Conservation (phyloP, 805 yeast species). For the Saccharomycopsis lassenensis region DNA sequence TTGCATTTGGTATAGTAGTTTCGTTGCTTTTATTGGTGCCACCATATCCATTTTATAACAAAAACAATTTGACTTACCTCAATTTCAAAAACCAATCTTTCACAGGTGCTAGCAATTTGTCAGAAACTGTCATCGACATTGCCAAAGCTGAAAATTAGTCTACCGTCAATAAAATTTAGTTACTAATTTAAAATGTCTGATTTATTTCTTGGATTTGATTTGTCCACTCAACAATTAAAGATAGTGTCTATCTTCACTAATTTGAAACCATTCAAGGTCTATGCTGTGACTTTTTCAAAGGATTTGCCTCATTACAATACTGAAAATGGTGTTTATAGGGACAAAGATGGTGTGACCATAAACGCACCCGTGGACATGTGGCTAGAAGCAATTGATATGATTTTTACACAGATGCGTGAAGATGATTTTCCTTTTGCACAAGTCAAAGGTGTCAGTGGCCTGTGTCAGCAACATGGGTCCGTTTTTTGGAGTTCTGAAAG, state of each 20-base stretch:
- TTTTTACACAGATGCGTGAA: conserved; percentile 40
- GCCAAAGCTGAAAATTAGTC: too few relatives aligned
- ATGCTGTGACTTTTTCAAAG: conserved; percentile 60
- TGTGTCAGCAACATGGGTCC: conserved; percentile 90
- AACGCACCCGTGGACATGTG: conserved; percentile 83
- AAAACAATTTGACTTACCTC: conserved; percentile 12
- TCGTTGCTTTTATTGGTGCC: conserved; percentile 5
- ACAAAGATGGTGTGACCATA: conserved; percentile 40
- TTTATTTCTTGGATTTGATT: conserved; percentile 60
- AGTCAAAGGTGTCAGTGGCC: conserved; percentile 67
- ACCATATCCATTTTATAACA: conserved; percentile 14
- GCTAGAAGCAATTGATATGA: conserved; percentile 69
- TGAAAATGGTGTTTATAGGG: conserved; percentile 58
- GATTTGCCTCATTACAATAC: conserved; percentile 53
- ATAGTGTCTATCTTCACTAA: conserved; percentile 50
- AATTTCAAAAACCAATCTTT: not conserved
- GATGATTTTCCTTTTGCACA: conserved; percentile 44
- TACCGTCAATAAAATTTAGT: too few relatives aligned
- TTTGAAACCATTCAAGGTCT: conserved; percentile 44
- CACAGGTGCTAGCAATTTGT: not conserved
- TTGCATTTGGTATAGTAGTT: conserved; percentile 9
- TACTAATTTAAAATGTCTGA: too few relatives aligned
- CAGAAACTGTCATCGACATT: conserved; percentile 3
- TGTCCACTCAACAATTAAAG: conserved; percentile 85
- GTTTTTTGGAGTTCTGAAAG: conserved; percentile 63